Evolutionary conservation across 176 grass and related monocot genomes (phyloP), one percentile per base, ranked within the genome.

Genomic region (Microstegium vimineum): DNA sequence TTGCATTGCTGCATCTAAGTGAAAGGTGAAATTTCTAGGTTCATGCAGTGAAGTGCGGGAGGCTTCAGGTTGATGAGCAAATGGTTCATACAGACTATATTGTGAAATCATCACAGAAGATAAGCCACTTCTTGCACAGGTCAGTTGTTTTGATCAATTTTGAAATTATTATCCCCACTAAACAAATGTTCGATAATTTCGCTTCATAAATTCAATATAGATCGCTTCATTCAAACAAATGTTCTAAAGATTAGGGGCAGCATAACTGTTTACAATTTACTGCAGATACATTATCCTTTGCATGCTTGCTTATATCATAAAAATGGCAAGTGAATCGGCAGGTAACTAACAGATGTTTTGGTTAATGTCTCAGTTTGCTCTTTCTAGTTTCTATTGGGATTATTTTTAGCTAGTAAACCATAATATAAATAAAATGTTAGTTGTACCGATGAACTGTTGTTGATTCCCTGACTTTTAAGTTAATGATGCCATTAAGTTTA

Each of bases 81-180:
- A 91, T 42, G 79, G 87, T 98, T 91, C 71, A 86, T 8, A 13
- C 32, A 27, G 32, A 69, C 35, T 81, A 69, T 69, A 56, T 81
- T 0, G 64, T 81, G 45, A 81, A 81, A 52, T 81, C 78, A 40
- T 95, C 96, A 37, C 96, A 98, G 74, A 98, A 91, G 72, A 98
- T 95, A 66, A 98, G 90, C 84, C 96, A 98, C 78, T 98, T 98
- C 68, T 62, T 98, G 76, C 96, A 98, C 77, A 93, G 96, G 96
- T 98, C 33, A 66, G 82, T 77, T 15, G 14, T 8, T 62, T 75
- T 37, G 16, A 46, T 65, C 9, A 80, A 18, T 64, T 83, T 61
- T 62, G 28, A 70, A 62, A 68, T 28, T 27, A 56, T 56, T 40
- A 11, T 2, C 46, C 43, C 32, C n/a, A 69, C n/a, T 13, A 23